These are phyloP conservation scores for Penicillium sp. DNA, from an alignment of 2,329 filamentous ascomycete genomes.

Conservation along the genomic window DNA sequence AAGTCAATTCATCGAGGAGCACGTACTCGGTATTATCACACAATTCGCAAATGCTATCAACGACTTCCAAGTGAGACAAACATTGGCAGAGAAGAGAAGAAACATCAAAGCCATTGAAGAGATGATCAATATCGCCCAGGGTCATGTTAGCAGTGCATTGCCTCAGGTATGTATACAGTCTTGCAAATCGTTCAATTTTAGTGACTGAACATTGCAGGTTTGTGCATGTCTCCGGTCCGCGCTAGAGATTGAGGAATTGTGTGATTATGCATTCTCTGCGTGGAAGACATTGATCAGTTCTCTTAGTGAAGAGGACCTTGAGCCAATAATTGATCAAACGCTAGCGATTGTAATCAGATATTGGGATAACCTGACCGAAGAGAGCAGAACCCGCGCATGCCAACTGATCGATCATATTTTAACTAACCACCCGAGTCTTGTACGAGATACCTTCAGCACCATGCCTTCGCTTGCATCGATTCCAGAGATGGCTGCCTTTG, in stretches of 20 bases:
- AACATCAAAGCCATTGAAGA: constrained; percentile 82
- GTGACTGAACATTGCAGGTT: constrained; percentile 41
- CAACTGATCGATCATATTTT: constrained; percentile 65
- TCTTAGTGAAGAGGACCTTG: constrained; percentile 75
- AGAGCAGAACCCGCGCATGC: constrained; percentile 59
- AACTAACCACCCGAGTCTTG: constrained; percentile 56
- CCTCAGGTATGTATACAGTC: constrained; percentile 56
- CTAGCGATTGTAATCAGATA: constrained; percentile 82
- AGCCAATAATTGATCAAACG: constrained; percentile 78
- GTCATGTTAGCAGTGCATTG: constrained; percentile 71
- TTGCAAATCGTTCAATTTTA: background rate
- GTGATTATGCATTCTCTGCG: constrained; percentile 73
- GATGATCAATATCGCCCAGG: constrained; percentile 74
- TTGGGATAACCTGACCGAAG: constrained; percentile 66
- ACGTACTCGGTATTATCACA: constrained; percentile 83
- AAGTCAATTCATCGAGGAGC: constrained; percentile 72
- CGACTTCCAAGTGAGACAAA: constrained; percentile 58
- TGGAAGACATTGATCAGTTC: constrained; percentile 77
- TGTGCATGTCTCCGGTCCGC: constrained; percentile 83
- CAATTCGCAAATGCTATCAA: constrained; percentile 77
- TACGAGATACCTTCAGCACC: constrained; percentile 67
- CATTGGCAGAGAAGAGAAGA: constrained; percentile 66
- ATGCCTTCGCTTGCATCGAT: constrained; percentile 76
- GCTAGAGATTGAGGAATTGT: constrained; percentile 69
- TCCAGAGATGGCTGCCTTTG: constrained; percentile 64